Base-by-base conservation (phyloP, 192 early-diverging fungal genomes). In the Paraglomus brasilianum region DNA sequence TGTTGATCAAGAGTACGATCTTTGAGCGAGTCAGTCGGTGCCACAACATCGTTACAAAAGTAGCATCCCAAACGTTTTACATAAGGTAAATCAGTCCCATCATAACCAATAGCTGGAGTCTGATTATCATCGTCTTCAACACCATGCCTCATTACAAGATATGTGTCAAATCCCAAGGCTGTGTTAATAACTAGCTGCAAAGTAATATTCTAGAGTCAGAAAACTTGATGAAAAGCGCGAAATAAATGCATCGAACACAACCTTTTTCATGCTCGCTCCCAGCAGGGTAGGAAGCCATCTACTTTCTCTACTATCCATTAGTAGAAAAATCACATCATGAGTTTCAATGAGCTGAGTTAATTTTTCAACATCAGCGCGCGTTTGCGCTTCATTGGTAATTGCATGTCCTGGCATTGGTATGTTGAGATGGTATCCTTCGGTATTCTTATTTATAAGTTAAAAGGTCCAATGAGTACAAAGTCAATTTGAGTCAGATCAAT, bases 401-500 rank as follows among this genome's bases (percentile, higher is more conserved):
- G 86, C 72, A 71, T 99, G 97, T n/a, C 95, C 97, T 5, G 97
- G 97, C 97, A 99, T 99, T 1, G 97, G 97, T 39, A 99, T 93
- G 39, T 80, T 84, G 52, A 99, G 69, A 24, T 79, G 43, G 67
- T 83, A 72, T 8, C 93, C 95, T 48, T 79, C 78, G 5, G 90
- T 78, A 51, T 88, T 84, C 90, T 92, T 68, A 0, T 13, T 30
- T 13, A 55, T 2, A 45, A 5, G 13, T 17, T 38, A 15, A 53
- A 14, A 15, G 55, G 10, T 11, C n/a, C 9, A 46, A 45, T 55
- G 3, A 47, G 39, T 22, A 51, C 8, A 52, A 47, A 47, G 42
- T 30, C n/a, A 19, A 19, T 0, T 24, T 11, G 4, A 24, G 13
- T 17, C n/a, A n/a, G n/a, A n/a, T 41, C 44, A 14, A 14, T 60